phyloP scores from a whole-genome alignment of 257 asterid species.

The Lavandula angustifolia region DNA sequence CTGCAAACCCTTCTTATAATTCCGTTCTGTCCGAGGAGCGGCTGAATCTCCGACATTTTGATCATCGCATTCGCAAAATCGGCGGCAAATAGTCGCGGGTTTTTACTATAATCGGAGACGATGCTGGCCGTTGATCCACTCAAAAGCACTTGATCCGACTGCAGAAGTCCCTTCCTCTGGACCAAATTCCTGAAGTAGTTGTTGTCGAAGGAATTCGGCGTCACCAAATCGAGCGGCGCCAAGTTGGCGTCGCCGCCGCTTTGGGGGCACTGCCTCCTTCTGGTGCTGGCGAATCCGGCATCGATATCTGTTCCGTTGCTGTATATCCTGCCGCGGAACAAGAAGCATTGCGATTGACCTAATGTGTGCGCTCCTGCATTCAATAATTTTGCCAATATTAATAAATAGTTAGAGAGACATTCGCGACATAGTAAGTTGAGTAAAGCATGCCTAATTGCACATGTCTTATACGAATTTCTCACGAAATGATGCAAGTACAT shows the following conservation, averaged over 20 bases:
- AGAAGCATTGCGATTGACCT: constrained; percentile 41
- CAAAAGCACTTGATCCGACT: constrained; percentile 44
- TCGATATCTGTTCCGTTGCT: constrained; percentile 41
- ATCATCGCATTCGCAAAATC: constrained; percentile 47
- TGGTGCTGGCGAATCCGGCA: constrained; percentile 38
- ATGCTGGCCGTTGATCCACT: constrained; percentile 26
- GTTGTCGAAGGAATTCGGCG: constrained; percentile 48
- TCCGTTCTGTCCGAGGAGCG: constrained; percentile 37
- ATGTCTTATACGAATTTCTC: too few relatives aligned
- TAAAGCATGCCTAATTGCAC: too few relatives aligned
- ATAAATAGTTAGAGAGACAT: too few relatives aligned
- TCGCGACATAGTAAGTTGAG: too few relatives aligned
- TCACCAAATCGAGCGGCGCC: constrained; percentile 52
- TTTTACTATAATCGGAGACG: constrained; percentile 27
- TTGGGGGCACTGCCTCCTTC: constrained; percentile 41
- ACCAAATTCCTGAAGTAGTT: constrained; percentile 42
- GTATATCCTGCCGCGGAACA: constrained; percentile 39
- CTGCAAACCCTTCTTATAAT: constrained; percentile 40
- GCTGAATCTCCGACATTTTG: constrained; percentile 46
- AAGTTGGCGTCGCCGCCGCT: constrained; percentile 37
- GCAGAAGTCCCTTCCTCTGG: constrained; percentile 43
- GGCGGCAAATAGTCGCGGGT: constrained; percentile 25
- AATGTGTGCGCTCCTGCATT: constrained; percentile 49
- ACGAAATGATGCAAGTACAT: too few relatives aligned
- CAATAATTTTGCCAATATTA: too few relatives aligned